Evolutionary conservation across 2,329 filamentous ascomycete species (phyloP).

Genomic region (Fusarium concolor): DNA sequence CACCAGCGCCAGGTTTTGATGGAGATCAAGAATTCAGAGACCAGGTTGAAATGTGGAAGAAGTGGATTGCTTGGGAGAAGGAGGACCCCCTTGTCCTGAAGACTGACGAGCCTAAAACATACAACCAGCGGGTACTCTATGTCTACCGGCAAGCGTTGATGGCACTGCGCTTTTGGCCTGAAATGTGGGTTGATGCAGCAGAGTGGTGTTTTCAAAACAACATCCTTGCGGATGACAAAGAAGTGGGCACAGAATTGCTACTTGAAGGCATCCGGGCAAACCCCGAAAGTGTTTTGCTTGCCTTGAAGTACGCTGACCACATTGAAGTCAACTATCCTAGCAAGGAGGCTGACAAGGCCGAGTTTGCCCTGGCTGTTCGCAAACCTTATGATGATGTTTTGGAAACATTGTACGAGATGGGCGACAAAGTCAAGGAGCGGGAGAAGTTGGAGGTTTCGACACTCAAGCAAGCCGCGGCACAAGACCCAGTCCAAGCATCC

Average conservation of each 20-base stretch:
- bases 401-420: slow-evolving; percentile 87
- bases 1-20: slow-evolving; percentile 86
- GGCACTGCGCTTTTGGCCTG: slow-evolving; percentile 93
- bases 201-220: slow-evolving; percentile 90
- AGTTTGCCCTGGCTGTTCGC: slow-evolving; percentile 81
- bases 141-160: slow-evolving; percentile 95
- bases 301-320: slow-evolving; percentile 89
- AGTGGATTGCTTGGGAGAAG: slow-evolving; percentile 96
- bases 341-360: slow-evolving; percentile 81
- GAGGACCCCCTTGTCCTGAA: slow-evolving; percentile 89
- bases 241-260: slow-evolving; percentile 79
- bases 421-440: slow-evolving; percentile 76
- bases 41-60: slow-evolving; percentile 91
- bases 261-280: slow-evolving; percentile 87
- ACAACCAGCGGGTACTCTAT: slow-evolving; percentile 84
- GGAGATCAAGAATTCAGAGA: slow-evolving; percentile 85
- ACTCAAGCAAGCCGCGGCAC: slow-evolving; percentile 64
- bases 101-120: slow-evolving; percentile 80
- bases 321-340: slow-evolving; percentile 82
- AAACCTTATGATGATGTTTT: slow-evolving; percentile 87
- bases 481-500: slow-evolving; percentile 53
- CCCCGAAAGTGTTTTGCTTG: slow-evolving; percentile 90
- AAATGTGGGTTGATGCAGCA: slow-evolving; percentile 94
- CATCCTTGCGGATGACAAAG: slow-evolving; percentile 69
- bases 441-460: slow-evolving; percentile 69